phyloP scores from a whole-genome alignment of 2,329 filamentous ascomycete species.

The Cadophora luteo-olivacea region DNA sequence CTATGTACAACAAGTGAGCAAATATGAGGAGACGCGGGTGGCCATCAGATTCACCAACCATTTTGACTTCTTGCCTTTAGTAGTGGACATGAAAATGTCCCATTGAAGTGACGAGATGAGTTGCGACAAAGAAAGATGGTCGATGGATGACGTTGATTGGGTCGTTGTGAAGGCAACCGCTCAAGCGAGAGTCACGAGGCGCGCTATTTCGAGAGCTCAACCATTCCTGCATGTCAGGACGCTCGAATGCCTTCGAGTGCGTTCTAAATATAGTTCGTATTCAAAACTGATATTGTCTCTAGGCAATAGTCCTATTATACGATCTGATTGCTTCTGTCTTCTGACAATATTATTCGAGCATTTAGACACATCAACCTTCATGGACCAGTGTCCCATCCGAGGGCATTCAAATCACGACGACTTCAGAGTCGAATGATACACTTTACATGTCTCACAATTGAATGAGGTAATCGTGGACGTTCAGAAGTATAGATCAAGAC shows the following conservation, averaged over 20 bases:
- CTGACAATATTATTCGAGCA: neutral
- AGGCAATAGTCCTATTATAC: neutral
- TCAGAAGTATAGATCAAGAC: neutral
- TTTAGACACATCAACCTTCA: neutral
- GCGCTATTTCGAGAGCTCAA: neutral
- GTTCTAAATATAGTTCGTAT: too few relatives aligned
- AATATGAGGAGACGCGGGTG: neutral
- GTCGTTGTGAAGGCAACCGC: conserved; percentile 15
- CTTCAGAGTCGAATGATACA: neutral
- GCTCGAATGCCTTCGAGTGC: neutral
- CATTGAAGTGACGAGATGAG: neutral
- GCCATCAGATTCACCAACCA: conserved; percentile 1
- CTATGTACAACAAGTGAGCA: conserved; percentile 11
- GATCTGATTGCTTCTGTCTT: neutral
- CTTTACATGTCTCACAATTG: neutral
- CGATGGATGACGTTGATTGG: conserved; percentile 9
- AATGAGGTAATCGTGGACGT: neutral
- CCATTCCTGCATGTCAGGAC: neutral
- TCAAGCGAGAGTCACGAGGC: conserved; percentile 12
- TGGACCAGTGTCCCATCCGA: neutral
- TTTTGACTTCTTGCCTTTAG: neutral
- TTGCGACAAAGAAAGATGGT: neutral
- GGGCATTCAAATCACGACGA: neutral
- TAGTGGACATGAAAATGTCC: neutral
- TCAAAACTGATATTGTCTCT: neutral